Evolutionary conservation across 257 asterid genomes (phyloP), one percentile per base, ranked within the genome.

Genomic region (Lantana camara): DNA sequence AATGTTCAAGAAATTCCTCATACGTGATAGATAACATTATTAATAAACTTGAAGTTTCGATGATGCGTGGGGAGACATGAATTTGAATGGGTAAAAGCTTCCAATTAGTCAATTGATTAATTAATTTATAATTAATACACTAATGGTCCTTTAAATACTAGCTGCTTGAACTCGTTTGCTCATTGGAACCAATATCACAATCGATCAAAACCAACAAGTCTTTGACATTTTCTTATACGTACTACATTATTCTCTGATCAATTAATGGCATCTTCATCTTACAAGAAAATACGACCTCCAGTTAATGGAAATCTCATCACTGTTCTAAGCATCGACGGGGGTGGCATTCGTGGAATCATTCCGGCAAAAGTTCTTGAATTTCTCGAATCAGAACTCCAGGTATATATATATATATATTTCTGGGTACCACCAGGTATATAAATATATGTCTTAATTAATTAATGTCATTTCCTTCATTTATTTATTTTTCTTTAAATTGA

Each of bases 271-370:
- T 58, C 73, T 2, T 19, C 69, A 4, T 64, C 76, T 14, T 58
- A 62, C 3, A 60, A 59, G 0, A 72, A 66, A 71, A 62, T 70
- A 66, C 66, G 12, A 21, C 78, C 88, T 37, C 77, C 86, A 11
- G 32, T 29, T 4, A 12, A 45, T 23, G 90, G 90, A 22, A 57
- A 42, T 7, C 49, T 77, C 0, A 57, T 80, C 44, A 88, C 95
- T 0, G 58, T 88, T 37, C 82, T 88, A 12, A 88, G 96, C 73
- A 80, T 85, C 9, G 96, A 88, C 46, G 95, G 96, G 16, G 96
- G 96, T 47, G 96, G 90, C 48, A 84, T 88, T 16, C 68, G 76
- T 17, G 95, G 95, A 37, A 80, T 85, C 59, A 82, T 88, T 60
- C 96, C 96, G 0, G 85, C 82, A 44, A 66, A 72, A 42, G 58